Evolutionary conservation across 495 filamentous ascomycete genomes (phyloP).

Genomic region (Tuber melanosporum): DNA sequence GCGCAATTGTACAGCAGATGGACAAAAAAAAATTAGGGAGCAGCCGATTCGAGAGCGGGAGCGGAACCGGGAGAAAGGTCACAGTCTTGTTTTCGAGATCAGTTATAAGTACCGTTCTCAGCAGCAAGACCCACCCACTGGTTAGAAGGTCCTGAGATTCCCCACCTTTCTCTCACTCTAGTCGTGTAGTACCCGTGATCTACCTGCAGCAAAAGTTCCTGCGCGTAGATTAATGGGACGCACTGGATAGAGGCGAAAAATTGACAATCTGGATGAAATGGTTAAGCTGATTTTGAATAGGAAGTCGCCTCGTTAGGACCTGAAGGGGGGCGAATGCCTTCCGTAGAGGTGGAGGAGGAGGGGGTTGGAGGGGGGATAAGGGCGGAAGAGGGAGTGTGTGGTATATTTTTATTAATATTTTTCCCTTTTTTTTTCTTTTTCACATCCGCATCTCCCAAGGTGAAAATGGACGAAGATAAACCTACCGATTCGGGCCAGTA

Average conservation of each 20-base stretch:
- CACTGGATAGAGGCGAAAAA: conserved; percentile 27
- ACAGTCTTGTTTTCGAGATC: conserved; percentile 27
- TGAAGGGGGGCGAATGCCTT: conserved; percentile 18
- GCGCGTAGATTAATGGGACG: conserved; percentile 42
- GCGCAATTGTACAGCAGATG: conserved; percentile 32
- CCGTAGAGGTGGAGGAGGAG: conserved; percentile 17
- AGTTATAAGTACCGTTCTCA: conserved; percentile 34
- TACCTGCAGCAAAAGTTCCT: conserved; percentile 40
- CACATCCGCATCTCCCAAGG: conserved; percentile 15
- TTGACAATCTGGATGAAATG: conserved; percentile 29
- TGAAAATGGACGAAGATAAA: conserved; percentile 26
- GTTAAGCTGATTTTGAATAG: conserved; percentile 36
- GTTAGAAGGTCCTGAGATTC: conserved; percentile 31
- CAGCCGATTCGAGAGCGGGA: conserved; percentile 26
- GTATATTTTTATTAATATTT: conserved; percentile 14
- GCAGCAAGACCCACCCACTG: conserved; percentile 16
- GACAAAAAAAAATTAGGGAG: conserved; percentile 22
- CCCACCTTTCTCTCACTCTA: conserved; percentile 27
- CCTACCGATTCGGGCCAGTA: conserved; percentile 16
- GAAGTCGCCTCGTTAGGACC: conserved; percentile 28
- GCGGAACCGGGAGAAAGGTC: conserved; percentile 24
- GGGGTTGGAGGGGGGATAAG: conserved; percentile 22
- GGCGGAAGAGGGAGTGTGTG: conserved; percentile 5
- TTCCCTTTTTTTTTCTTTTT: conserved; percentile 18
- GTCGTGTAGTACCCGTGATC: conserved; percentile 40